phyloP scores from a whole-genome alignment of 768 basidiomycete species.

The Coprinellus micaceus region DNA sequence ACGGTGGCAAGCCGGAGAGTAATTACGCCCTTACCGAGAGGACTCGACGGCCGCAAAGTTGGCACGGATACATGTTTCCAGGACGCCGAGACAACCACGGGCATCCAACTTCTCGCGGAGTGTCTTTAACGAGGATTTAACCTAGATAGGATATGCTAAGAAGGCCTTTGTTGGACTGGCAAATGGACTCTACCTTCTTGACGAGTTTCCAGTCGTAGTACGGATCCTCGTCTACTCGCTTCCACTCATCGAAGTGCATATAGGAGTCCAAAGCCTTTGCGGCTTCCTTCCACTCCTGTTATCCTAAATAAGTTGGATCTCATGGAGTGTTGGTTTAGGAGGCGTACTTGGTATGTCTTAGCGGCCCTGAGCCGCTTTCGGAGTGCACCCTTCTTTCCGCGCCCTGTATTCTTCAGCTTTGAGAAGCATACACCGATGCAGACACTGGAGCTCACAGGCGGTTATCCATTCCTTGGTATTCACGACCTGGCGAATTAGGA shows the following conservation, averaged over 20 bases:
- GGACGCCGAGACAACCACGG: slow-evolving; percentile 80
- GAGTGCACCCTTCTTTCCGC: slow-evolving; percentile 77
- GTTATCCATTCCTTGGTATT: slow-evolving; percentile 92
- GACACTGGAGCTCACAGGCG: slow-evolving; percentile 55
- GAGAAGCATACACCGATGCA: neutral
- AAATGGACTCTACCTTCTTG: slow-evolving; percentile 48
- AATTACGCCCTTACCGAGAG: slow-evolving; percentile 43
- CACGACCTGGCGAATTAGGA: slow-evolving; percentile 86
- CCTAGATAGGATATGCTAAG: slow-evolving; percentile 35
- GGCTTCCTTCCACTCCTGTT: slow-evolving; percentile 81
- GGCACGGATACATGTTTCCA: slow-evolving; percentile 85
- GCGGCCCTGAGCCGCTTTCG: slow-evolving; percentile 74
- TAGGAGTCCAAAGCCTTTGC: slow-evolving; percentile 78
- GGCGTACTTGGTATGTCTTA: slow-evolving; percentile 61
- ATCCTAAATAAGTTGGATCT: neutral
- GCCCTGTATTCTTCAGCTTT: slow-evolving; percentile 49
- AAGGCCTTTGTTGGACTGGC: neutral
- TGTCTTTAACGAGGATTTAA: slow-evolving; percentile 66
- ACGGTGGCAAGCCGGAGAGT: neutral
- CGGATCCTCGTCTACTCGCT: slow-evolving; percentile 77
- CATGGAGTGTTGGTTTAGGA: too few relatives aligned
- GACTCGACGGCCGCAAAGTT: slow-evolving; percentile 96
- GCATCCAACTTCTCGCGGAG: slow-evolving; percentile 77
- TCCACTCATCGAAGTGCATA: slow-evolving; percentile 89
- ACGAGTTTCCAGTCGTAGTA: slow-evolving; percentile 93